phyloP scores from a whole-genome alignment of 106 monocot genomes.

The Chionographis japonica region DNA sequence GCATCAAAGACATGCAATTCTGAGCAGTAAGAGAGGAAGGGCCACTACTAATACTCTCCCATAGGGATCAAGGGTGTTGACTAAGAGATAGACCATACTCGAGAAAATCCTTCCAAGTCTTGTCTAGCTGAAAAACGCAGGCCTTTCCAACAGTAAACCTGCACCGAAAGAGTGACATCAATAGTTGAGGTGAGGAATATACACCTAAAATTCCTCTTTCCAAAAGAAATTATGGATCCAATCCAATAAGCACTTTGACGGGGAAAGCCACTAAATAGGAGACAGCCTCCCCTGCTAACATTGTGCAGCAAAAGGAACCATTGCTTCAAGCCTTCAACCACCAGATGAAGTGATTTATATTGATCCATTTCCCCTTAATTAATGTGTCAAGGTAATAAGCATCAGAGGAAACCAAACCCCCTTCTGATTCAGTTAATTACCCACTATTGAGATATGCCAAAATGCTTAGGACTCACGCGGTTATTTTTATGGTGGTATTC shows the following conservation, averaged over 20 bases:
- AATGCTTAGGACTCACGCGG: slow-evolving; percentile 44
- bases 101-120: slow-evolving; percentile 91
- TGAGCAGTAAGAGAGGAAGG: too few species aligned
- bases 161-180: slow-evolving; percentile 11
- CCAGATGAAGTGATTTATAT: too few species aligned
- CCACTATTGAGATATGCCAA: background rate
- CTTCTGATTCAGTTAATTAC: background rate
- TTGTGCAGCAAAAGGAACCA: too few species aligned
- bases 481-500: slow-evolving; percentile 98
- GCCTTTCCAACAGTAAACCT: slow-evolving; percentile 99
- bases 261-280: background rate
- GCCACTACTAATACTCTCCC: background rate
- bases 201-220: too few species aligned
- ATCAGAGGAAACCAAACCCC: too few species aligned
- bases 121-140: slow-evolving; percentile 85
- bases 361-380: too few species aligned
- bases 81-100: slow-evolving; percentile 28
- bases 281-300: background rate
- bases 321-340: too few species aligned
- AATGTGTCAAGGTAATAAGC: too few species aligned
- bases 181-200: background rate
- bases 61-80: background rate
- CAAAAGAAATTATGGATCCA: too few species aligned
- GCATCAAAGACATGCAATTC: slow-evolving; percentile 1
- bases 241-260: background rate